Evolutionary conservation across 306 rosid species (phyloP), one percentile per base, ranked within the genome.

Genomic region (Quercus robur): DNA sequence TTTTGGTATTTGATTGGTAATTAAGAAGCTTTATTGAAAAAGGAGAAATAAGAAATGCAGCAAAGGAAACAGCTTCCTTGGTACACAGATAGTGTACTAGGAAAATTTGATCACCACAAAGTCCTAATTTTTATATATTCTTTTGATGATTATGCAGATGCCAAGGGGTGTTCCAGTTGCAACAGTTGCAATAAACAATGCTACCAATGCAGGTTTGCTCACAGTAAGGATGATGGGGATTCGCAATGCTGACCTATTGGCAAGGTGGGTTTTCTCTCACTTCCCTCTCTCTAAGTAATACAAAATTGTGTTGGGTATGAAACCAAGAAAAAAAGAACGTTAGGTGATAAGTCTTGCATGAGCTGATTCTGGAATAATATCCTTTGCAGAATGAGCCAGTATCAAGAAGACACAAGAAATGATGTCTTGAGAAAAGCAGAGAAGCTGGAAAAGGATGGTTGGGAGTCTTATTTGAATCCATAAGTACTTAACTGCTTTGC

Each of bases 161-260:
- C 26, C 98, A 2, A 76, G 85, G 79, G 98, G 98, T 26, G 95
- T 93, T 51, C 99, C 99, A 9, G 96, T 93, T 66, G 97, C 97
- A 21, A 21, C 23, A 21, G 23, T 21, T 21, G 99, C 96, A 57
- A 78, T 95, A 75, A 86, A 95, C 80, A 95, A 95, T 33, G 89
- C 98, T 17, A 86, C 96, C 49, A 93, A 95, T 75, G 99, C 96
- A 69, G 99, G 93, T 58, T 78, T 91, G 74, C 84, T 90, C 26
- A 96, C 93, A 3, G 88, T 84, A 49, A 84, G 97, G 86, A 88
- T 88, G 14, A 83, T 91, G 81, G 91, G 88, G 11, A 73, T 84
- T 56, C 70, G 77, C 11, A 74, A 90, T 75, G 46, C 82, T 13
- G 76, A 83, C 77, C 87, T 91, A 73, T 21, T 62, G 33, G 85